Conservation (phyloP, 129 eudicot species). For the sunflower (Helianthus annuus) region HanXRQr2.0-SUNRISE NC_035442.2:175177401-175177900, state of each 20-base stretch:
- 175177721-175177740: neutral
- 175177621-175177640: neutral
- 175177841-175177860: slow-evolving; percentile 14
- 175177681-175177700: no score
- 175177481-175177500: no score
- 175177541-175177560: neutral
- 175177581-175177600: neutral
- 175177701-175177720: neutral
- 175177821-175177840: neutral
- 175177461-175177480: no score
- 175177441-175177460: no score
- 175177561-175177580: neutral
- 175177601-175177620: neutral
- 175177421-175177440: no score
- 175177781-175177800: no score
- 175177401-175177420: no score
- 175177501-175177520: no score
- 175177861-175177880: neutral
- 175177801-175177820: neutral
- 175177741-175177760: neutral
- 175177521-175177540: neutral
- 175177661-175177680: no score
- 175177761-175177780: no score
- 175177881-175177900: neutral
- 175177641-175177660: neutral